phyloP scores from a whole-genome alignment of 805 yeast species.

The Lipomyces mesembrius region DNA sequence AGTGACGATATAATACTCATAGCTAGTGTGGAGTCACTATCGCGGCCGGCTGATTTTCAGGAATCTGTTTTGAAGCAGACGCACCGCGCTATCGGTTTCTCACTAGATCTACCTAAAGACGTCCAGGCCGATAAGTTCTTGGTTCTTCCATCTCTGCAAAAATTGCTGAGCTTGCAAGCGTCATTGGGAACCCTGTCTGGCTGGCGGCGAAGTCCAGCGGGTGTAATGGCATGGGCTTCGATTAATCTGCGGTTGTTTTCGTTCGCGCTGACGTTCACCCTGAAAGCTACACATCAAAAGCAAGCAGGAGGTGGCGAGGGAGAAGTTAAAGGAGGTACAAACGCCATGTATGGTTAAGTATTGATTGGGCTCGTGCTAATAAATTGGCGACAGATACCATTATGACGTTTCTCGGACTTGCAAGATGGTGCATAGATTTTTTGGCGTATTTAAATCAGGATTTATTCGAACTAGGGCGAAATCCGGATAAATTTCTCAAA shows the following conservation, averaged over 20 bases:
- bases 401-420: slow-evolving; percentile 62
- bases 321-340: slow-evolving; percentile 42
- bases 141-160: slow-evolving; percentile 77
- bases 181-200: slow-evolving; percentile 59
- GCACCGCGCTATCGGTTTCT: slow-evolving; percentile 75
- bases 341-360: slow-evolving; percentile 20
- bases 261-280: slow-evolving; percentile 71
- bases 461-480: slow-evolving; percentile 41
- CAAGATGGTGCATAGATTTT: slow-evolving; percentile 85
- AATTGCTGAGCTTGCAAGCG: slow-evolving; percentile 70
- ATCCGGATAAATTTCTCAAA: slow-evolving; percentile 37
- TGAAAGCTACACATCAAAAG: slow-evolving; percentile 56
- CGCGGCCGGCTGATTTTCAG: slow-evolving; percentile 45
- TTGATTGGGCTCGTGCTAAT: not conserved
- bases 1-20: slow-evolving; percentile 72
- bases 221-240: slow-evolving; percentile 62
- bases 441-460: slow-evolving; percentile 76
- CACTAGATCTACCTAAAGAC: slow-evolving; percentile 70
- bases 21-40: slow-evolving; percentile 54
- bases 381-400: slow-evolving; percentile 12
- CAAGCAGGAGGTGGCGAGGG: slow-evolving; percentile 57
- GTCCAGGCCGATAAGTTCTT: slow-evolving; percentile 70
- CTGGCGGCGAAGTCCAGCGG: slow-evolving; percentile 52
- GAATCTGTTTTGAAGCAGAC: slow-evolving; percentile 62
- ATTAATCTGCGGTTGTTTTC: slow-evolving; percentile 72